A percentile compares a stretch with the other conserved stretches of the same genome.
Evolutionary conservation across 176 grass and related monocot genomes (phyloP).

Genomic region (Chrysopogon serrulatus): DNA sequence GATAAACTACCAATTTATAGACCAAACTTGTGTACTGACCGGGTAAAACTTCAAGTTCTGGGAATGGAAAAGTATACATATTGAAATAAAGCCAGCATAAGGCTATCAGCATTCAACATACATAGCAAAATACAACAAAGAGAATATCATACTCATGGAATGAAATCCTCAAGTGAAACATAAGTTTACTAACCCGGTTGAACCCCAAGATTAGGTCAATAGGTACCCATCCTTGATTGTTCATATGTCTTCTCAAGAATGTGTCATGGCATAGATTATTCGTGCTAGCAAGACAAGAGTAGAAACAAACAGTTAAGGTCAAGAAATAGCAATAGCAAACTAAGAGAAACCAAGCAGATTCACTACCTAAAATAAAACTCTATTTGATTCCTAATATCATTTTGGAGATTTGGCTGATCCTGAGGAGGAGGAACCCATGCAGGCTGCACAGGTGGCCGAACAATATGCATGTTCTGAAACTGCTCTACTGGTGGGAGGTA

Average conservation of each 20-base stretch:
- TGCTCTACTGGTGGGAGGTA: slow-evolving; percentile 47
- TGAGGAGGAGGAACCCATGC: slow-evolving; percentile 21
- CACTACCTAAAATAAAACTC: slow-evolving; percentile 91
- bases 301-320: not conserved
- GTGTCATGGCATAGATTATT: slow-evolving; percentile 73
- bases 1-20: not conserved
- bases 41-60: not conserved
- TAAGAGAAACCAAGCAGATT: not conserved
- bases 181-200: slow-evolving; percentile 42
- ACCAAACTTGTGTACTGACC: not conserved
- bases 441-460: slow-evolving; percentile 33
- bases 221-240: slow-evolving; percentile 80
- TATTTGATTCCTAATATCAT: slow-evolving; percentile 51
- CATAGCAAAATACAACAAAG: not conserved
- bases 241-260: slow-evolving; percentile 54
- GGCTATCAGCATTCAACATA: not conserved
- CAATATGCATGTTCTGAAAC: slow-evolving; percentile 46
- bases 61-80: not conserved
- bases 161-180: not conserved
- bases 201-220: slow-evolving; percentile 63
- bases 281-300: slow-evolving; percentile 38
- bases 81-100: not conserved
- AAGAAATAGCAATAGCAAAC: not conserved
- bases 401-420: slow-evolving; percentile 30
- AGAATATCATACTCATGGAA: not conserved